Conservation (phyloP, 2,329 filamentous ascomycete genomes). For the Penicillium sclerotiorum region DNA sequence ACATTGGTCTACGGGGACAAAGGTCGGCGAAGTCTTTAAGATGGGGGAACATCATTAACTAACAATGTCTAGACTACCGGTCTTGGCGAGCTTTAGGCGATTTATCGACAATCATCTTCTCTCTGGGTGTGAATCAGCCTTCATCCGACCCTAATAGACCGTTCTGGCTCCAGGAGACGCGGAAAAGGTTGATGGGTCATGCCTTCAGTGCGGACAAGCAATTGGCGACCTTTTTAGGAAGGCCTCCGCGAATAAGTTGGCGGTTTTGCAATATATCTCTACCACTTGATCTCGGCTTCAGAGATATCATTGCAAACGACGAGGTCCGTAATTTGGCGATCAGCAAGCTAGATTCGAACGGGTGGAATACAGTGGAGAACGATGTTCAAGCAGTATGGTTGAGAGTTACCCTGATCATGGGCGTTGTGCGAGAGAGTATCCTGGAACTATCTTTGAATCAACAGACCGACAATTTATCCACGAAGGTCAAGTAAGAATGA, state of each 20-base stretch:
- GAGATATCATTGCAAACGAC: conserved; percentile 18
- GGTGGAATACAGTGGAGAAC: conserved; percentile 7
- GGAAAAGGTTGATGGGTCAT: conserved; percentile 25
- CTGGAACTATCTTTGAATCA: conserved; percentile 10
- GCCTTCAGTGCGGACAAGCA: conserved; percentile 30
- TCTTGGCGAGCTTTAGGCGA: conserved; percentile 50
- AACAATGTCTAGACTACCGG: conserved; percentile 43
- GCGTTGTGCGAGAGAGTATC: conserved; percentile 11
- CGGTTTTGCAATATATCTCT: conserved; percentile 27
- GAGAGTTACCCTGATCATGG: conserved; percentile 1
- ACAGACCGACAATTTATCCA: not conserved
- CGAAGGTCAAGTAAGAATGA: not conserved
- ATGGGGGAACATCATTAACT: no score
- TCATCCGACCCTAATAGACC: conserved; percentile 3
- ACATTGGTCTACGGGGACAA: conserved; percentile 1
- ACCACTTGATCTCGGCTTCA: conserved; percentile 30
- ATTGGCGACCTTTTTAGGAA: conserved; percentile 29
- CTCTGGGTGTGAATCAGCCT: conserved; percentile 47
- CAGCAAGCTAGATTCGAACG: conserved; percentile 5
- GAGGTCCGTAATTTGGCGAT: conserved; percentile 7
- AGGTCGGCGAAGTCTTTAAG: no score
- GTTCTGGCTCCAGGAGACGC: conserved; percentile 28
- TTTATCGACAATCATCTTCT: conserved; percentile 45
- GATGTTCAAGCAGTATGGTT: not conserved
- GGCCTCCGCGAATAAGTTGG: conserved; percentile 30